These are phyloP conservation scores for Ascochyta rabiei DNA, from an alignment of 2,329 filamentous ascomycete species.

Conservation along the genomic window DNA sequence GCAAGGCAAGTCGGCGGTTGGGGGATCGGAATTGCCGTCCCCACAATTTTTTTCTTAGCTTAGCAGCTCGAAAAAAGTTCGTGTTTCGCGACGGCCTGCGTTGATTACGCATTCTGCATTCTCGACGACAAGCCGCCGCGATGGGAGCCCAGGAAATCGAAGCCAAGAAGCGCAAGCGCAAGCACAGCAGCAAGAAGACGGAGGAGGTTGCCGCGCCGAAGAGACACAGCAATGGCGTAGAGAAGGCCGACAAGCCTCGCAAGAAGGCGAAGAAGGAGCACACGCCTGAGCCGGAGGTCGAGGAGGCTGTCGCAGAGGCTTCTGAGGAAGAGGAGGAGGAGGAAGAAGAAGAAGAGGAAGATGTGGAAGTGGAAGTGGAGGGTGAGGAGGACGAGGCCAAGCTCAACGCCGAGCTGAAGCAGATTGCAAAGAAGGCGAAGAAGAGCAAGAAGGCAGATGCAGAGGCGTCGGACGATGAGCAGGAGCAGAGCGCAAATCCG, in stretches of 20 bases:
- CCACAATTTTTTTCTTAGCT: constrained; percentile 35
- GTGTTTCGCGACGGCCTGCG: constrained; percentile 17
- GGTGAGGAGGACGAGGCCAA: constrained; percentile 42
- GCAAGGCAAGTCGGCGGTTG: constrained; percentile 9
- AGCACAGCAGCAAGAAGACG: constrained; percentile 49
- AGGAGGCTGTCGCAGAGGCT: constrained; percentile 23
- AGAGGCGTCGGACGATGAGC: constrained; percentile 35
- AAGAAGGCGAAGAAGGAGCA: constrained; percentile 51
- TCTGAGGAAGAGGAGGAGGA: constrained; percentile 41
- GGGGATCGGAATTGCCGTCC: constrained; percentile 16
- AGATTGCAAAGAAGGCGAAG: constrained; percentile 38
- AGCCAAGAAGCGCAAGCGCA: constrained; percentile 56
- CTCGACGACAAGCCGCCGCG: constrained; percentile 19
- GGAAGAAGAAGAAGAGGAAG: constrained; percentile 39
- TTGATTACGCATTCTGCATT: constrained; percentile 2
- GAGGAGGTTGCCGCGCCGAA: constrained; percentile 34
- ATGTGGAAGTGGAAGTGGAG: constrained; percentile 29
- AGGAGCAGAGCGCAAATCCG: constrained; percentile 36
- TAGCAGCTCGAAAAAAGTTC: constrained; percentile 24
- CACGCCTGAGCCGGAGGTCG: constrained; percentile 38
- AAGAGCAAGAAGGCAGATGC: constrained; percentile 35
- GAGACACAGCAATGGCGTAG: constrained; percentile 44
- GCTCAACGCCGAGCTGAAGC: constrained; percentile 44
- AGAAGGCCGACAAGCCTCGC: constrained; percentile 44
- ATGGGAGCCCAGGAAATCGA: constrained; percentile 50